Percentiles rank a stretch among this genome's conserved stretches.
Evolutionary conservation across 1,139 yeast genomes (phyloP).

Genomic region (Lipomyces yarrowii): DNA sequence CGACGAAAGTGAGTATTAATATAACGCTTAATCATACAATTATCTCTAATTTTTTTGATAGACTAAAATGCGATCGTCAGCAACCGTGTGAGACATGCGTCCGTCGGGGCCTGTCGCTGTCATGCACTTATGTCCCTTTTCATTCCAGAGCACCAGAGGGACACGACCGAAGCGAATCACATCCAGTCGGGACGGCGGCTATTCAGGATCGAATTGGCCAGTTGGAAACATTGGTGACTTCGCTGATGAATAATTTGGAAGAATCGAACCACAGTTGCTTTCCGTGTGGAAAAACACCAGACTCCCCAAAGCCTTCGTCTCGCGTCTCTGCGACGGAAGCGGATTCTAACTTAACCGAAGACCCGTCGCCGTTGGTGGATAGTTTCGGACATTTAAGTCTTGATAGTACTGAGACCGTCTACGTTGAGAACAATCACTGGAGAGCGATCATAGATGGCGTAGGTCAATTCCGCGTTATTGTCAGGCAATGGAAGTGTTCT

Average conservation of each 20-base stretch:
- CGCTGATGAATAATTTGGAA: background rate
- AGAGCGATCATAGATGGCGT: constrained; percentile 4
- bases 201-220: constrained; percentile 1
- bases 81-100: background rate
- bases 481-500: background rate
- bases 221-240: constrained; percentile 1
- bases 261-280: background rate
- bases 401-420: background rate
- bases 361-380: background rate
- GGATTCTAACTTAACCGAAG: background rate
- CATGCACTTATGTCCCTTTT: constrained; percentile 1
- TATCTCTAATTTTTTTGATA: background rate
- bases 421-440: background rate
- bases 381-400: background rate
- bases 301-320: background rate
- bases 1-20: background rate
- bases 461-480: background rate
- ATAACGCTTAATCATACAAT: background rate
- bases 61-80: background rate
- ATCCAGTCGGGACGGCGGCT: background rate
- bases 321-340: background rate
- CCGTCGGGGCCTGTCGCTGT: background rate
- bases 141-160: background rate
- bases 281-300: background rate
- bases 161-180: background rate